Evolutionary conservation across 257 asterid genomes (phyloP).

Genomic region (Solanum arcanum): DNA sequence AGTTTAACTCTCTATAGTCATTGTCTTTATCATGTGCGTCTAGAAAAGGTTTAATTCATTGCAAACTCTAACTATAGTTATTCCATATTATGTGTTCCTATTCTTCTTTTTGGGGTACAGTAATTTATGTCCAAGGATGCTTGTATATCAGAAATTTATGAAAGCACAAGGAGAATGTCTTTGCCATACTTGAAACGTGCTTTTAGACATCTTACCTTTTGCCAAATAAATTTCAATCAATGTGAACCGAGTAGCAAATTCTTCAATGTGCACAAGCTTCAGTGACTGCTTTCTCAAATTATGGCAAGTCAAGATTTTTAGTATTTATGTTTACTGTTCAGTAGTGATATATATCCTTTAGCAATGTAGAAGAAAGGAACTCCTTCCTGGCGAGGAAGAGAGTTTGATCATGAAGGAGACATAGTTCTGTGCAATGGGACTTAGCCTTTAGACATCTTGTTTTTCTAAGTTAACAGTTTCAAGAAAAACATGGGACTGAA

Average conservation of each 20-base stretch:
- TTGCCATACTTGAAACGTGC: background rate
- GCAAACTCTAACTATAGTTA: background rate
- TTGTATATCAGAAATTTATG: background rate
- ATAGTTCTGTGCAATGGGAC: background rate
- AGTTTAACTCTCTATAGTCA: background rate
- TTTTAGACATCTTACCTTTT: background rate
- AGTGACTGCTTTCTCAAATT: background rate
- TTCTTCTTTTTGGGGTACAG: background rate
- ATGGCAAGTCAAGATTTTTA: background rate
- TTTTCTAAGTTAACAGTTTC: background rate
- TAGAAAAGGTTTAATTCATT: background rate
- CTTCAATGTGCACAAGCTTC: background rate
- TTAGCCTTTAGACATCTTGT: background rate
- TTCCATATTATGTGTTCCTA: background rate
- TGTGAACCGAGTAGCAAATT: background rate
- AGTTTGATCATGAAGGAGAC: background rate
- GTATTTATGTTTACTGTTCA: background rate
- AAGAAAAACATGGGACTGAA: background rate
- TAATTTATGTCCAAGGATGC: background rate
- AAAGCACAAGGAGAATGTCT: background rate
- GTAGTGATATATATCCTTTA: background rate
- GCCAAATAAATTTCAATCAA: background rate
- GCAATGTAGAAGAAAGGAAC: background rate
- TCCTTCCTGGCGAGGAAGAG: background rate
- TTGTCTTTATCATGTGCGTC: background rate